These are phyloP conservation scores for Moesziomyces sp. DNA, from an alignment of 1,284 basidiomycete species.

Conservation along the genomic window DNA sequence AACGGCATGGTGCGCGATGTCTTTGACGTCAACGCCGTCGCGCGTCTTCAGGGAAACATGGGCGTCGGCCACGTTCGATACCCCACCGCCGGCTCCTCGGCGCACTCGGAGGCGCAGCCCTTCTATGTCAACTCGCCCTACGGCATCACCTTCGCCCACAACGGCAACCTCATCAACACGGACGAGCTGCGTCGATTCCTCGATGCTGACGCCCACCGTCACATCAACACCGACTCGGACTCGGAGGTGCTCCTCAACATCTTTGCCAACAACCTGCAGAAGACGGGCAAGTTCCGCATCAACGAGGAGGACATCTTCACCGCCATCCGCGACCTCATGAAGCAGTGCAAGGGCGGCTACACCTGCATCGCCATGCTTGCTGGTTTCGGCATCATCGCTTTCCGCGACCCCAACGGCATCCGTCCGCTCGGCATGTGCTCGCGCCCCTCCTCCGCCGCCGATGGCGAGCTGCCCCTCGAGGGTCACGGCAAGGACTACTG, in stretches of 20 bases:
- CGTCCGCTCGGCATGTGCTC: slow-evolving; percentile 75
- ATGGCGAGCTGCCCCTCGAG: slow-evolving; percentile 21
- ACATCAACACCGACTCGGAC: slow-evolving; percentile 99
- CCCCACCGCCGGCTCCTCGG: slow-evolving; percentile 96
- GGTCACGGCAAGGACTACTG: slow-evolving; percentile 77
- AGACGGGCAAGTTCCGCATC: slow-evolving; percentile 99
- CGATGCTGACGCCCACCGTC: slow-evolving; percentile 94
- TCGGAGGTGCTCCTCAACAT: slow-evolving; percentile 97
- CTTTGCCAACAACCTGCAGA: slow-evolving; percentile 95
- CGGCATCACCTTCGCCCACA: slow-evolving; percentile 98
- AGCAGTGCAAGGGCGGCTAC: slow-evolving; percentile 89
- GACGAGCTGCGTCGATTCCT: slow-evolving; percentile 85
- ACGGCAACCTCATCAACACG: slow-evolving; percentile 98
- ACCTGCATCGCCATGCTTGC: slow-evolving; percentile 98
- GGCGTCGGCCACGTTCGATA: slow-evolving; percentile 89
- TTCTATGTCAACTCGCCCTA: slow-evolving; percentile 99
- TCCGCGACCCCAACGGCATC: slow-evolving; percentile 99
- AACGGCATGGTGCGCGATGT: slow-evolving; percentile 99
- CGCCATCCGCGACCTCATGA: slow-evolving; percentile 89
- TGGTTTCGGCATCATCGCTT: slow-evolving; percentile 97
- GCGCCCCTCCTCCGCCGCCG: slow-evolving; percentile 43
- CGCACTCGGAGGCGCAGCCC: slow-evolving; percentile 96
- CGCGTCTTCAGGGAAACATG: slow-evolving; percentile 89
- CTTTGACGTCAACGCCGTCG: slow-evolving; percentile 83
- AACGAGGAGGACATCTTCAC: slow-evolving; percentile 99